Percentiles rank a stretch among this genome's conserved stretches.
phyloP scores from a whole-genome alignment of 345 rosid species.

The Nephelium lappaceum region DNA sequence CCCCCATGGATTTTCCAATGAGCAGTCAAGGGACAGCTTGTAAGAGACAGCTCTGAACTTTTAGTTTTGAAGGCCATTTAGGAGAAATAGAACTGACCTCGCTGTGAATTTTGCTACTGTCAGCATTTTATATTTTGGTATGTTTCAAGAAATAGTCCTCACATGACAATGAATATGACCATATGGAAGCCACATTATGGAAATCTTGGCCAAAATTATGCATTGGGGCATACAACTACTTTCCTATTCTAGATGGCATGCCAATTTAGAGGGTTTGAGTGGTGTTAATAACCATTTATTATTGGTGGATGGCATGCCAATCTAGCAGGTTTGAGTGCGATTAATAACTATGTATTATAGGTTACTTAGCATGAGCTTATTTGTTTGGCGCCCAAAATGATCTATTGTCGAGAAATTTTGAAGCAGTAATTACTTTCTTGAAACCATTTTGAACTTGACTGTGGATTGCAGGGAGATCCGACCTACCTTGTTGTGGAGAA shows the following conservation, averaged over 20 bases:
- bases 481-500: conserved; percentile 97
- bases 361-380: not conserved
- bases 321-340: not conserved
- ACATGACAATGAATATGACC: not conserved
- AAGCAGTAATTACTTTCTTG: not conserved
- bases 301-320: not conserved
- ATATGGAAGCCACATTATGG: not conserved
- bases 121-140: not conserved
- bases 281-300: no score
- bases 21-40: not conserved
- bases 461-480: conserved; percentile 76
- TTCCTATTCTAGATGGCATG: no score
- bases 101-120: not conserved
- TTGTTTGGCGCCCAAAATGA: not conserved
- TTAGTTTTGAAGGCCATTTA: not conserved
- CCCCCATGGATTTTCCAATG: not conserved
- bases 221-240: no score
- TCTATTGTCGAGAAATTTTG: not conserved
- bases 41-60: not conserved
- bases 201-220: no score
- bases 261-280: no score
- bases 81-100: not conserved
- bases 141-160: not conserved
- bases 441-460: not conserved
- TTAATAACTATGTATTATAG: not conserved